Evolutionary conservation across 2,329 filamentous ascomycete genomes (phyloP), one percentile per base, ranked within the genome.

Genomic region (Botrytis galanthina): DNA sequence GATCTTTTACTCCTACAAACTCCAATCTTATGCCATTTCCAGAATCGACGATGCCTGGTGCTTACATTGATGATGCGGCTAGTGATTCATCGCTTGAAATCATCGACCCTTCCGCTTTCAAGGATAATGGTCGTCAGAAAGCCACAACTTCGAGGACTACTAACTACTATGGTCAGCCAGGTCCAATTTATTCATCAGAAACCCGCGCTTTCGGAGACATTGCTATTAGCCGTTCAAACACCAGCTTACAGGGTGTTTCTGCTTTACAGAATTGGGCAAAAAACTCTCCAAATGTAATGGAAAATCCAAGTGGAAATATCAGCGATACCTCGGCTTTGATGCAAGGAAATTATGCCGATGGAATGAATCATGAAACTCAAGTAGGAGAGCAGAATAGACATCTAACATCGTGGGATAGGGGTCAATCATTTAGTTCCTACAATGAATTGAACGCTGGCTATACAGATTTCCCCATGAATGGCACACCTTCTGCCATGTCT

Each of bases 71-170:
- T 42, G 77, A 79, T 46, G 76, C 73, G 39, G 74, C 63, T 35
- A 77, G 75, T 70, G 80, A 81, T 73, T 80, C 79, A 20, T 79
- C 80, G 37, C 72, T 80, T 51, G 80, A 81, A 71, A 77, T 81
- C 35, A 81, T 81, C 42, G 73, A 77, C 18, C 39, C 77, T 18
- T 75, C 77, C 5, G 78, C 73, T 3, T 81, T 80, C 69, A 74
- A 73, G 54, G 76, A 76, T 37, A 81, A 80, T 74, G 75, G 77
- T 39, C 75, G 77, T 42, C 73, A 76, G 54, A 48, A 29, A 57
- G 26, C 51, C 16, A 62, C 51, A 12, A n/a, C 26, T 48, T 59
- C 69, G 48, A 66, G 48, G 35, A 42, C 42, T 16, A 5, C 67
- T 4, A 59, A 62, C 10, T 16, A 35, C 46, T 48, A 46, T 22